phyloP scores from a whole-genome alignment of 2,329 filamentous ascomycete species.

The Colletotrichum tabaci region DNA sequence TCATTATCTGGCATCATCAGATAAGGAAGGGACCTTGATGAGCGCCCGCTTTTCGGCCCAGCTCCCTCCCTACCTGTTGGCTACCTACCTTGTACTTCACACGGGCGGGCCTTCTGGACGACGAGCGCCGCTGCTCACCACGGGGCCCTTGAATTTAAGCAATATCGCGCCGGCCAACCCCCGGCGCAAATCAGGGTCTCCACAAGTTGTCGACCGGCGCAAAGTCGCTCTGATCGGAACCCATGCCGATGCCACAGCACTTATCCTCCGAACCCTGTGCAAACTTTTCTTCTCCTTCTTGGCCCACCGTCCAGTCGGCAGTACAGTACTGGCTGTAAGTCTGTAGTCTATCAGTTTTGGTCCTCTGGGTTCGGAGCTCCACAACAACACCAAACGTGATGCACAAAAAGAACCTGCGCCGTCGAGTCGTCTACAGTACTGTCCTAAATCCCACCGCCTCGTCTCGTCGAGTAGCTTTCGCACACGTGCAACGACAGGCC shows the following conservation, averaged over 20 bases:
- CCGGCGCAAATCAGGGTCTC: conserved; percentile 40
- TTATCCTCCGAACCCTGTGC: conserved; percentile 31
- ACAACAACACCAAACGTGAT: conserved; percentile 20
- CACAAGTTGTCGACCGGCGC: conserved; percentile 17
- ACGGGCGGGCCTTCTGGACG: conserved; percentile 5
- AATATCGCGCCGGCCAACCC: conserved; percentile 33
- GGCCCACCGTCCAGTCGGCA: too few relatives aligned
- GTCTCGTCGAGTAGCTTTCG: neutral
- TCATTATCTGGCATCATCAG: neutral
- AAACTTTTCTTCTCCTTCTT: conserved; percentile 19
- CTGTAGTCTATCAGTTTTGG: neutral
- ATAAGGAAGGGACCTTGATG: conserved; percentile 35
- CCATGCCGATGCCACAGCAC: conserved; percentile 33
- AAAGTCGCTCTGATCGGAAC: conserved; percentile 27
- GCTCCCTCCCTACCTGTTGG: neutral
- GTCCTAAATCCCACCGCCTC: neutral
- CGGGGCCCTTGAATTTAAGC: conserved; percentile 29
- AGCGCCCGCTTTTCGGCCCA: neutral
- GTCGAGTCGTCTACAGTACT: neutral
- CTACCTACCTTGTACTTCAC: neutral
- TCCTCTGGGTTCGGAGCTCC: conserved; percentile 6
- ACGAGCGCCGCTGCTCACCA: conserved; percentile 19
- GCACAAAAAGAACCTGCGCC: conserved; percentile 18
- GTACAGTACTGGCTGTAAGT: too few relatives aligned
- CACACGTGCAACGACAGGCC: neutral